phyloP scores from a whole-genome alignment of 177 flowering plant genomes.

The Telopea speciosissima region DNA sequence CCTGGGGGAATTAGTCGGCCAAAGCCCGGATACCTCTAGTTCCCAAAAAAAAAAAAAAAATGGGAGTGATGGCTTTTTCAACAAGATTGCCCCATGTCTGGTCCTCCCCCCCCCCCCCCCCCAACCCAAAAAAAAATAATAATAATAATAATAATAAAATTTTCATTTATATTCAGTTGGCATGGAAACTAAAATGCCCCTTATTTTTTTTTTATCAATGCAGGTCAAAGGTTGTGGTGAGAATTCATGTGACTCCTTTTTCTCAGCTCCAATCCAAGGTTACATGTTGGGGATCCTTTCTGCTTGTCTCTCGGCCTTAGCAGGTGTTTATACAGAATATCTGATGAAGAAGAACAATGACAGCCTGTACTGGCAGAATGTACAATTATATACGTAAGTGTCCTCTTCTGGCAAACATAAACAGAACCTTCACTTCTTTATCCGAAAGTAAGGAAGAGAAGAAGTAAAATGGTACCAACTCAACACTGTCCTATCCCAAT shows the following conservation, averaged over 20 bases:
- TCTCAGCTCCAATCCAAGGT: constrained; percentile 94
- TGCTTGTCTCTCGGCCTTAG: constrained; percentile 97
- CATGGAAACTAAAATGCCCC: too few relatives aligned
- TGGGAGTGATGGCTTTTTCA: too few relatives aligned
- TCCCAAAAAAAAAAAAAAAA: too few relatives aligned
- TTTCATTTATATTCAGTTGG: too few relatives aligned
- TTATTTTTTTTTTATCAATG: constrained; percentile 5
- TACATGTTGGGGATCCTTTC: constrained; percentile 83
- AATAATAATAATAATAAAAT: too few relatives aligned
- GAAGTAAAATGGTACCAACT: background rate
- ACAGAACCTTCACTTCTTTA: background rate
- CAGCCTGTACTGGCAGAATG: constrained; percentile 94
- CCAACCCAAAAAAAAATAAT: too few relatives aligned
- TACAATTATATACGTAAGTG: constrained; percentile 89
- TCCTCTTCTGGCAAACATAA: constrained; percentile 15
- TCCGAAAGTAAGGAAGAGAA: background rate
- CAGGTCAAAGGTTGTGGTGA: constrained; percentile 97
- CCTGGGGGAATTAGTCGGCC: too few relatives aligned
- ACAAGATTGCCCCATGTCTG: too few relatives aligned
- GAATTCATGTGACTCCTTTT: constrained; percentile 72
- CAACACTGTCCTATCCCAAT: too few relatives aligned
- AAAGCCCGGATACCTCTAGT: too few relatives aligned
- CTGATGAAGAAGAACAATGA: constrained; percentile 97
- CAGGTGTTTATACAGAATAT: constrained; percentile 96
- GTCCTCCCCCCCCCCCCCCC: too few relatives aligned